A percentile compares a stretch with the other conserved stretches of the same genome.
Conservation (phyloP, 2,329 filamentous ascomycete species). For the Alternaria novae-zelandiae region DNA sequence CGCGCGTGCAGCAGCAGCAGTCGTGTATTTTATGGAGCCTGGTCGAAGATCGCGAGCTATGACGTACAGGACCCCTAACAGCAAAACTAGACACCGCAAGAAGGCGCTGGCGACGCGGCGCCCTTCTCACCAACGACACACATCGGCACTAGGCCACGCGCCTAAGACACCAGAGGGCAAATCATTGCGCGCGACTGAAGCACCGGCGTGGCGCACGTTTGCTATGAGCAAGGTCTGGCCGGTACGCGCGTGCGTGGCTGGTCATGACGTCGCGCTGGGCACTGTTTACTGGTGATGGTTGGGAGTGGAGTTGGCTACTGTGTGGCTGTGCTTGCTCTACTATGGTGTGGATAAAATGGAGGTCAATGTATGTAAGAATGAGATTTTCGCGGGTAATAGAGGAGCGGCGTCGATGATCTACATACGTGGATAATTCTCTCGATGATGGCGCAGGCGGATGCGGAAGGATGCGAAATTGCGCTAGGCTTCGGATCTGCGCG, state of each 20-base stretch:
- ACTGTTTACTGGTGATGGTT: background rate
- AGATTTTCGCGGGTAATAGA: background rate
- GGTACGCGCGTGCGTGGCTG: slow-evolving; percentile 17
- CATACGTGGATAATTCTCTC: background rate
- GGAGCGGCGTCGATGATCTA: slow-evolving; percentile 4
- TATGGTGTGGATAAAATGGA: background rate
- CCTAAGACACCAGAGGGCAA: slow-evolving; percentile 1
- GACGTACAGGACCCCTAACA: slow-evolving; percentile 26
- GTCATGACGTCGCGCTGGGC: slow-evolving; percentile 5
- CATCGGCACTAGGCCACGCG: slow-evolving; percentile 19
- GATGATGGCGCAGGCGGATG: background rate
- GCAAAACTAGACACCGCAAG: slow-evolving; percentile 3
- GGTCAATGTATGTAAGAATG: background rate
- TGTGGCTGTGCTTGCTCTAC: slow-evolving; percentile 2
- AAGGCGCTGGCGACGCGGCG: slow-evolving; percentile 8
- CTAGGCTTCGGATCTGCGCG: slow-evolving; percentile 4
- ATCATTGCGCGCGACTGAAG: slow-evolving; percentile 11
- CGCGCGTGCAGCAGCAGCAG: slow-evolving; percentile 29
- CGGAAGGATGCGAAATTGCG: background rate
- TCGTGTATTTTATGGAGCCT: slow-evolving; percentile 31
- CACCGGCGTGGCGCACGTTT: slow-evolving; percentile 12
- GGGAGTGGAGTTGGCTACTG: background rate
- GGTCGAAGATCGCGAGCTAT: slow-evolving; percentile 20
- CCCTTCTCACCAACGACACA: slow-evolving; percentile 10
- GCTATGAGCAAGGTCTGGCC: background rate